Base-by-base conservation (phyloP, 306 rosid genomes). In the Delonix regia region DNA sequence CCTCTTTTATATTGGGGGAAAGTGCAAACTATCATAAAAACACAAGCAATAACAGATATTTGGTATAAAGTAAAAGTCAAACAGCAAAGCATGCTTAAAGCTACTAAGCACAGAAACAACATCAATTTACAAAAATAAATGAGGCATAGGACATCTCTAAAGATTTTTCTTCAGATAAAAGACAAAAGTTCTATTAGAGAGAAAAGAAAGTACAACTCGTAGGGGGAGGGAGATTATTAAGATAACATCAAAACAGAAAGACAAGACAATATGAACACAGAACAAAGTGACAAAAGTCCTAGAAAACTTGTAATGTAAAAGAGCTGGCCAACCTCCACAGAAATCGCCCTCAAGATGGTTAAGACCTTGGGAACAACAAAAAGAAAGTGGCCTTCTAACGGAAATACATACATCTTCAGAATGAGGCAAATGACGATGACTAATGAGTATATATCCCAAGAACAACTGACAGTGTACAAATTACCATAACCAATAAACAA, bases 351-450 rank as follows among this genome's bases (percentile, higher is more conserved):
- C 2, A 30, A 30, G 33, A 30, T 30, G 33, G 33, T 30, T 1
- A 30, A 30, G 4, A 30, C 33, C 4, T 30, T 30, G 33, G 33
- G 33, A 4, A 30, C 2, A 30, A 4, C 33, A 30, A 30, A 30
- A 30, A 30, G 48, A 55, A 72, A 25, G 34, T 7, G 38, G 66
- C 83, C n/a, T 72, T 63, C 59, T 7, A 72, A 51, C 18, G 16
- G 28, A 21, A 65, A 55, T 66, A 6, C n/a, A 80, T n/a, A 13
- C 47, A 80, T 13, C 78, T 33, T 67, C 55, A 27, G 39, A 75
- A 49, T 38, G 42, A 69, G 44, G 61, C 45, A 39, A 48, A 68
- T 36, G 41, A 24, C 9, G 49, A 18, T 49, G 55, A 49, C 11
- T 13, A n/a, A 49, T 27, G 24, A 36, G 33, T 30, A 60, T 52